Evolutionary conservation across 2,329 filamentous ascomycete genomes (phyloP), one percentile per base, ranked within the genome.

Genomic region (Rutstroemia sp.): DNA sequence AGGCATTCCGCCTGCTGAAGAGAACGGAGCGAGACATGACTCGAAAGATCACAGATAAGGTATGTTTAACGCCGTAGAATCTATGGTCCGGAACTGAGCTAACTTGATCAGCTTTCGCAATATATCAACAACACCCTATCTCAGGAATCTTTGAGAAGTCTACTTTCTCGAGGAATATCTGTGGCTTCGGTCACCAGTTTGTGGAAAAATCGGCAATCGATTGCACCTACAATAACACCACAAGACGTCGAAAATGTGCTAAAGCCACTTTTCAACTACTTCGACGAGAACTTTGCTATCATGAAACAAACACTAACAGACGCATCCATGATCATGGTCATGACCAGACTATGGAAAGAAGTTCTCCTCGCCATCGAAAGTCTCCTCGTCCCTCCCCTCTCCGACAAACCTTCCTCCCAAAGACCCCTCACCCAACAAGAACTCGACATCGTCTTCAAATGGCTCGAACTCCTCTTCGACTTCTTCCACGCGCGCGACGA

Each of bases 331-430:
- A 84, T 92, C 65, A 92, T 94, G 69, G 94, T 99, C 65, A 99
- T 99, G 94, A 95, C 91, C 21, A 84, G 94, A 46, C 75, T 99
- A 5, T 99, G 94, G 94, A 99, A 99, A 73, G 94, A 99, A 71
- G 92, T 96, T 0, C 78, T 99, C 16, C 85, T 92, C 64, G 95
- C 92, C 0, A 88, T 97, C 61, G 94, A 99, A 73, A 82, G 82
- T 39, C 78, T 99, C 17, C 80, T 99, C 41, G 92, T 99, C 3
- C 94, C 94, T 17, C 94, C 94, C 7, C 76, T 99, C 9, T 96
- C 92, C 6, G 94, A 99, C 70, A 99, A 99, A 69, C 89, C 87
- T 4, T 96, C 91, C 1, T 81, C 82, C 58, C 92, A 99, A 70
- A 86, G 84, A 61, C 87, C 89, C 4, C 80, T 99, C 21, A 88